Percentiles rank a stretch among this genome's conserved stretches.
Conservation (phyloP, 116 monocot genomes). For the Dioscorea cayenensis region DNA sequence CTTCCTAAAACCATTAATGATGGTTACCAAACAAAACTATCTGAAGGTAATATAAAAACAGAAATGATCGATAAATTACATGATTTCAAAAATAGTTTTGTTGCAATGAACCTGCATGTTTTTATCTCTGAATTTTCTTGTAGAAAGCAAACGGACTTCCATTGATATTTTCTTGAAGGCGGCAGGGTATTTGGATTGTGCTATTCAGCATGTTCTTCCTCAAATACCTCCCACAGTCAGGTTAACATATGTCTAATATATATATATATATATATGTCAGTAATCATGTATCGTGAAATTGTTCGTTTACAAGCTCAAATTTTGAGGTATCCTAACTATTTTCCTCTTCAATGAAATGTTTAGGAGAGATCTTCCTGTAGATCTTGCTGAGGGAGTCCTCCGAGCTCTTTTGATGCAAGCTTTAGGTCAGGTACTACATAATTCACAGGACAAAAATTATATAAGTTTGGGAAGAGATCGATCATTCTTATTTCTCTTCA, state of each 20-base stretch:
- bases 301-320: background rate
- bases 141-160: slow-evolving; percentile 58
- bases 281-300: background rate
- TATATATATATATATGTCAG: background rate
- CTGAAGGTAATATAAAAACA: slow-evolving; percentile 47
- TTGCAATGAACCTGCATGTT: too few species aligned
- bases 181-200: slow-evolving; percentile 93
- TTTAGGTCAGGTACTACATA: slow-evolving; percentile 62
- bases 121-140: background rate
- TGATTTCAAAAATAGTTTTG: too few species aligned
- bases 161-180: slow-evolving; percentile 84
- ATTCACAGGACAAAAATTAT: background rate
- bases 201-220: slow-evolving; percentile 63
- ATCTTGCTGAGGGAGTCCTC: slow-evolving; percentile 71
- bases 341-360: slow-evolving; percentile 3
- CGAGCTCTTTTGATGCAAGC: slow-evolving; percentile 76
- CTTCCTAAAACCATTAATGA: slow-evolving; percentile 55
- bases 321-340: slow-evolving; percentile 2
- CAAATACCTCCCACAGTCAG: slow-evolving; percentile 47
- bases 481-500: background rate
- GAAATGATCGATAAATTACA: too few species aligned
- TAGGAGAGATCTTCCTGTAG: slow-evolving; percentile 72
- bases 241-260: slow-evolving; percentile 15
- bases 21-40: slow-evolving; percentile 55
- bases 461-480: background rate